Evolutionary conservation across 2,329 filamentous ascomycete genomes (phyloP).

Genomic region (Xenosphaeropsis pyriputrescens): DNA sequence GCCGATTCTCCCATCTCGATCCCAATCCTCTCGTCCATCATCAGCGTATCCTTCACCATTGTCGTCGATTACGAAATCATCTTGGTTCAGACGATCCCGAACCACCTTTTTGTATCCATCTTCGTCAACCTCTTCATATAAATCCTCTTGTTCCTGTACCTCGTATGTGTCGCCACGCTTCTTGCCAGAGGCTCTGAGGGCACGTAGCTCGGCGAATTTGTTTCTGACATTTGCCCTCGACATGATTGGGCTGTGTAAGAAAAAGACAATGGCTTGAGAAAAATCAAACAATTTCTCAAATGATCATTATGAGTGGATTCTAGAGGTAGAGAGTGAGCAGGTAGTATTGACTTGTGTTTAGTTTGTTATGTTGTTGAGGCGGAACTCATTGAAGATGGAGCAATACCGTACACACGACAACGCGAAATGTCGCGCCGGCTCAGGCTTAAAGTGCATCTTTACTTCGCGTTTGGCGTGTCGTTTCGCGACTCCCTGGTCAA

Average conservation of each 20-base stretch:
- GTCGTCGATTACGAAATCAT: slow-evolving; percentile 98
- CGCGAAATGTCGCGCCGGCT: too few relatives aligned
- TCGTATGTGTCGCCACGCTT: slow-evolving; percentile 81
- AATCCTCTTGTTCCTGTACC: slow-evolving; percentile 65
- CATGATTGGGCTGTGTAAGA: slow-evolving; percentile 8
- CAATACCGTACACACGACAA: too few relatives aligned
- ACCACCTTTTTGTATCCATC: slow-evolving; percentile 96
- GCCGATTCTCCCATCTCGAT: slow-evolving; percentile 57
- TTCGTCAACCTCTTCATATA: slow-evolving; percentile 96
- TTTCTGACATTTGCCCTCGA: slow-evolving; percentile 18
- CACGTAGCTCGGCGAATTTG: slow-evolving; percentile 65
- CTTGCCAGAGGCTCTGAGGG: slow-evolving; percentile 77
- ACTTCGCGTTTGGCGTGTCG: too few relatives aligned
- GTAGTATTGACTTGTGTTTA: too few relatives aligned
- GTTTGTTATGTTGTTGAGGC: too few relatives aligned
- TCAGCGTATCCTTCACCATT: slow-evolving; percentile 95
- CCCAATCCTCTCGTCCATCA: slow-evolving; percentile 93
- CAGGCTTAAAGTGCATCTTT: too few relatives aligned
- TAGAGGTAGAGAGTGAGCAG: too few relatives aligned
- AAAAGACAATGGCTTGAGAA: background rate
- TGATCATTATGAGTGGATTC: too few relatives aligned
- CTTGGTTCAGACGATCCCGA: slow-evolving; percentile 72
- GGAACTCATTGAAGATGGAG: too few relatives aligned
- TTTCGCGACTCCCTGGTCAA: too few relatives aligned
- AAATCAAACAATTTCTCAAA: too few relatives aligned